Evolutionary conservation across 1,139 yeast species (phyloP).

Genomic region (Geotrichum bryndzae): DNA sequence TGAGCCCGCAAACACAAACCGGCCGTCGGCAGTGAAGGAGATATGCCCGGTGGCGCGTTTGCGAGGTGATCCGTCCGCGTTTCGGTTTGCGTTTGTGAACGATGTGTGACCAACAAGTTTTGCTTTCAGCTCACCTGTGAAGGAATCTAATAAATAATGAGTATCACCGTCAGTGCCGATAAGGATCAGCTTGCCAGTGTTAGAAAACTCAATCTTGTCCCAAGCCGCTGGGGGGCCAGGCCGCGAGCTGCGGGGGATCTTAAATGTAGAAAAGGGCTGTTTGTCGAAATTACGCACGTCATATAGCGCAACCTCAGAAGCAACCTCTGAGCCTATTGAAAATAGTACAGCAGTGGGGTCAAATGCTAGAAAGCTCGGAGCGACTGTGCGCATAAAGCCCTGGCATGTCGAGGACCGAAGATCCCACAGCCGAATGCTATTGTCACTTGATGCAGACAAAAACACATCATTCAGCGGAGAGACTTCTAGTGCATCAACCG

Average conservation of each 20-base stretch:
- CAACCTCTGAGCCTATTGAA: conserved; percentile 55
- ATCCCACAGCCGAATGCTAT: conserved; percentile 86
- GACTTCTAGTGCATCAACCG: conserved; percentile 67
- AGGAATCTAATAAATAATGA: conserved; percentile 67
- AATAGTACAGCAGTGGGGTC: conserved; percentile 83
- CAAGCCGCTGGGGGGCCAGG: conserved; percentile 37
- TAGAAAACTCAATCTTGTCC: conserved; percentile 74
- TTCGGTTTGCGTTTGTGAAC: conserved; percentile 29
- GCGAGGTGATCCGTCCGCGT: not conserved
- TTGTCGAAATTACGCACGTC: conserved; percentile 53
- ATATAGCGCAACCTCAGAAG: conserved; percentile 51
- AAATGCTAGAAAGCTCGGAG: conserved; percentile 55
- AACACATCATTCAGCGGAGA: conserved; percentile 67
- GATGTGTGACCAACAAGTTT: conserved; percentile 44
- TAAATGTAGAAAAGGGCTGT: conserved; percentile 46
- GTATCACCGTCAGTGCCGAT: conserved; percentile 50
- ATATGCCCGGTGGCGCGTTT: conserved; percentile 37
- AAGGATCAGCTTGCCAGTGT: conserved; percentile 71
- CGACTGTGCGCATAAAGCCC: conserved; percentile 56
- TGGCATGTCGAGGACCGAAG: conserved; percentile 45
- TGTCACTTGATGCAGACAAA: conserved; percentile 66
- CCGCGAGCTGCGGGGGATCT: conserved; percentile 30
- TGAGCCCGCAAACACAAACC: conserved; percentile 56
- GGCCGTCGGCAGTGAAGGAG: conserved; percentile 78
- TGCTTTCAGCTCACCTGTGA: conserved; percentile 55